Base-by-base conservation (phyloP, 345 rosid species). In the Brassica juncea region DNA sequence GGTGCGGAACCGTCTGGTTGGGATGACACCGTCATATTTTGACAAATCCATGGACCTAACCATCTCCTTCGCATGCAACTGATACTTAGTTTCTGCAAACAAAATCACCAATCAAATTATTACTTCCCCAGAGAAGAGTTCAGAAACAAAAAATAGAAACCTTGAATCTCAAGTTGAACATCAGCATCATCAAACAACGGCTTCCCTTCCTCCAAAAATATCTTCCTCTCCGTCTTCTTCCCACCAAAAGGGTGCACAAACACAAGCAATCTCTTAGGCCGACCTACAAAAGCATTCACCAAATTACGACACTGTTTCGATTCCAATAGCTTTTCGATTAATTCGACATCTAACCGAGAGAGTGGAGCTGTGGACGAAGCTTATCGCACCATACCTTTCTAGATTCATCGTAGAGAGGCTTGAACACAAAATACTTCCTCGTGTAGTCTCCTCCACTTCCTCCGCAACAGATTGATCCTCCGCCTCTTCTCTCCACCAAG, bases 1-100 rank as follows among this genome's bases (percentile, higher is more conserved):
- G 91, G 99, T 95, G 5, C 98, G 93, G 83, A 93, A 95, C 83
- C 87, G 97, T 44, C 88, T 95, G 16, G 97, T 91, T 14, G 98
- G 96, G 25, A 95, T 93, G 99, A 95, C 25, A 23, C 25, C 25
- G 25, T 23, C 25, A 23, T 23, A 23, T 23, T 23, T 23, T 23
- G 25, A 23, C 0, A 23, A 23, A 23, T 23, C 25, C 25, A 23
- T 23, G 25, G 1, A 23, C 25, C 25, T 23, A 23, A 23, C 25
- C 25, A 23, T 23, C 25, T 23, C 25, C 25, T 23, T 23, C 2
- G 25, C 25, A 23, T 23, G 25, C 0, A 23, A 23, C 25, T 23
- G 25, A 23, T 23, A 23, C 25, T 23, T 23, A 23, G 25, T 23
- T 23, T 23, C 25, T 23, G 25, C 25, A 23, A 23, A 23, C 25